Base-by-base conservation (phyloP, 805 yeast species). In the Sugiyamaella valdiviana region DNA sequence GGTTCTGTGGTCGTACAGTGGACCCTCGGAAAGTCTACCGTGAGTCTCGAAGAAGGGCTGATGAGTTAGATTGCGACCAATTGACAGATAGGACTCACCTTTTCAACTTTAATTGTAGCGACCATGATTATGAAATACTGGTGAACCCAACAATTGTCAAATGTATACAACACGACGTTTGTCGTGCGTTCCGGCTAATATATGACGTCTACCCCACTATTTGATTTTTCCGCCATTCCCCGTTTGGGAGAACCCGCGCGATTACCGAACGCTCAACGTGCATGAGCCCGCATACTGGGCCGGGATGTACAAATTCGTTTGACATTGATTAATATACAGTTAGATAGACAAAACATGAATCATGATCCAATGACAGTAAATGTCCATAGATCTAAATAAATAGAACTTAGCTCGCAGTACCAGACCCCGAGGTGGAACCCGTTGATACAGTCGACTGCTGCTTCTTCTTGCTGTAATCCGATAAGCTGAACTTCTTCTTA, bases 401-500 rank as follows among this genome's bases (percentile, higher is more conserved):
- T 16, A 15, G n/a, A 15, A 36, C 19, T 38, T 23, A 38, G 10
- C 14, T n/a, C 32, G 32, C 32, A n/a, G 9, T 4, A n/a, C 32
- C 32, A 12, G 32, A 10, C 32, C 14, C 32, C 2, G 32, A n/a
- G n/a, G n/a, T n/a, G n/a, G n/a, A n/a, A n/a, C n/a, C n/a, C n/a
- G n/a, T n/a, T 7, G 32, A 10, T n/a, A 26, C 32, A 3, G 32
- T 41, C 7, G 50, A 45, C 26, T 43, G 44, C 58, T 66, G 67
- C 59, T 77, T 77, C 70, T 77, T 82, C 63, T 80, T 81, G n/a
- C n/a, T n/a, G 63, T 83, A 83, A 58, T 83, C 91, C 1, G 89
- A 89, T 62, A 83, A 78, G 42, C 86, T 80, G 56, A 83, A 70
- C 64, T 83, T 83, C 69, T 79, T 80, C 24, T 36, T 15, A 5